Evolutionary conservation across 116 monocot species (phyloP).

Genomic region (Zostera marina): DNA sequence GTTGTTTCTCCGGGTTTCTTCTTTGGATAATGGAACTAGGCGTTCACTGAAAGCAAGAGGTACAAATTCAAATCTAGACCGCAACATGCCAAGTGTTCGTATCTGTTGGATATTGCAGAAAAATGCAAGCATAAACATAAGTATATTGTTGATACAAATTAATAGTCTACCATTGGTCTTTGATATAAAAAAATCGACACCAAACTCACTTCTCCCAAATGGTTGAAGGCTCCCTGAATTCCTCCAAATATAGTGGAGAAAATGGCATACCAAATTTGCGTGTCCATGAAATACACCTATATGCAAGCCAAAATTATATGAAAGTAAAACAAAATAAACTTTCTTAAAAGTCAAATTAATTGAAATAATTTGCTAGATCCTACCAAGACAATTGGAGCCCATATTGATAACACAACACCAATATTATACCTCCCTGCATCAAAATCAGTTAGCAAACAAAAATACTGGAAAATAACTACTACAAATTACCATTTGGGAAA

Average conservation of each 20-base stretch:
- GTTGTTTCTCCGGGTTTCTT: constrained; percentile 11
- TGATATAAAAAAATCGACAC: background rate
- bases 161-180: background rate
- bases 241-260: constrained; percentile 88
- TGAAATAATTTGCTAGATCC: background rate
- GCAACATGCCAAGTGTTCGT: constrained; percentile 88
- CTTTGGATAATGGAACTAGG: constrained; percentile 40
- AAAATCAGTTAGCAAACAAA: constrained; percentile 4
- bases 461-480: background rate
- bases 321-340: background rate
- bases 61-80: constrained; percentile 82
- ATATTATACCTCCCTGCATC: constrained; percentile 73
- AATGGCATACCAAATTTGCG: constrained; percentile 99
- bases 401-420: constrained; percentile 78
- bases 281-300: constrained; percentile 98
- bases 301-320: constrained; percentile 6
- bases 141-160: background rate
- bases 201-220: constrained; percentile 73
- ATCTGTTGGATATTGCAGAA: constrained; percentile 31
- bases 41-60: constrained; percentile 53
- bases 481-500: constrained; percentile 68
- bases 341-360: too few relatives aligned
- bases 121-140: background rate
- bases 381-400: constrained; percentile 97
- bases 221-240: constrained; percentile 86